These are phyloP conservation scores for Lentinula edodes DNA, from an alignment of 768 basidiomycete genomes.

Conservation along the genomic window DNA sequence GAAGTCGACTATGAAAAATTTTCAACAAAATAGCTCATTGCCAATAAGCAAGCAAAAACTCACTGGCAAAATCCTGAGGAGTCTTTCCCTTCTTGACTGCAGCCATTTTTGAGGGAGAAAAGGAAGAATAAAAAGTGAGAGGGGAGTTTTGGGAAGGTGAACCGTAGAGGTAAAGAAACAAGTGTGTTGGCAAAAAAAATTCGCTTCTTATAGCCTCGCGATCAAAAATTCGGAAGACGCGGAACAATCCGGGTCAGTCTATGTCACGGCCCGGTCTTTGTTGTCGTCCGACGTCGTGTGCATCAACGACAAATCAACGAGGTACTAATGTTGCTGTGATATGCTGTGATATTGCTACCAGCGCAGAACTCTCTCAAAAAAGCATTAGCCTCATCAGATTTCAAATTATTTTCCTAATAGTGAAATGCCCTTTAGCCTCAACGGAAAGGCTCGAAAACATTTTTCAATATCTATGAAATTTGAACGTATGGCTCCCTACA, in stretches of 20 bases:
- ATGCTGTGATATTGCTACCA: neutral
- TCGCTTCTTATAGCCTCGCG: neutral
- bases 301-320: neutral
- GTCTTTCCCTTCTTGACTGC: constrained; percentile 43
- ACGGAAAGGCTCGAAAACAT: too few relatives aligned
- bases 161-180: neutral
- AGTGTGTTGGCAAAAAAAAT: neutral
- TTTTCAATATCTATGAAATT: too few relatives aligned
- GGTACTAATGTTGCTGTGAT: too few relatives aligned
- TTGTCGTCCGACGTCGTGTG: neutral
- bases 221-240: neutral
- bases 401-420: too few relatives aligned
- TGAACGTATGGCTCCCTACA: too few relatives aligned
- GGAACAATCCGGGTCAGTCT: neutral
- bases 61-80: constrained; percentile 68
- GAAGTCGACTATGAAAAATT: constrained; percentile 48
- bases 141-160: constrained; percentile 1
- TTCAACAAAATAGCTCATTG: neutral
- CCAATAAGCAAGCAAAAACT: constrained; percentile 14
- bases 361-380: neutral
- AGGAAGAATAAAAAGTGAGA: constrained; percentile 3
- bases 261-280: neutral
- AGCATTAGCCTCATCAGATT: neutral
- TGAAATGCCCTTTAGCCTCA: too few relatives aligned
- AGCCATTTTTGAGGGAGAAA: neutral